Evolutionary conservation across 148 eudicot species (phyloP).

Genomic region (Rhododendron mucronatum): DNA sequence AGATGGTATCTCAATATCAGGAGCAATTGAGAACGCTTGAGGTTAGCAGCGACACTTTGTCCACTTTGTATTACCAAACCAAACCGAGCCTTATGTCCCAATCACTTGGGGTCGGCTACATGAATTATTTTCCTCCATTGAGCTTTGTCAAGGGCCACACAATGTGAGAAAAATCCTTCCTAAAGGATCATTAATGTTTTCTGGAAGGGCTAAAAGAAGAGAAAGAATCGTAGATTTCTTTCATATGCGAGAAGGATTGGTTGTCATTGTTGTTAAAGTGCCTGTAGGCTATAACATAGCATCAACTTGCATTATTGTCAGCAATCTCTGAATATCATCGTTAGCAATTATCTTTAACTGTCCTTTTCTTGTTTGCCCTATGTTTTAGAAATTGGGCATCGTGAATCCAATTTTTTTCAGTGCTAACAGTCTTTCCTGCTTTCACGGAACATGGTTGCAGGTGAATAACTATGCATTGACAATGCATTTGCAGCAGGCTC

Average conservation of each 20-base stretch:
- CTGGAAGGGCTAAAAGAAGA: background rate
- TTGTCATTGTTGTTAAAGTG: background rate
- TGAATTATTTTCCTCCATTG: too few relatives aligned
- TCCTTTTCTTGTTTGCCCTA: background rate
- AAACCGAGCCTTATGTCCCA: too few relatives aligned
- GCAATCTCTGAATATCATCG: background rate
- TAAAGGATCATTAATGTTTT: constrained; percentile 2
- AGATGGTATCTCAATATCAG: constrained; percentile 70
- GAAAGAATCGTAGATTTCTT: background rate
- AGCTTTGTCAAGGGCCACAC: too few relatives aligned
- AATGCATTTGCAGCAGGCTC: constrained; percentile 71
- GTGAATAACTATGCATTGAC: constrained; percentile 66
- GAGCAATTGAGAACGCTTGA: constrained; percentile 76
- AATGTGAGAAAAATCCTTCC: background rate
- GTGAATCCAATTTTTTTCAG: background rate
- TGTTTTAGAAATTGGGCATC: background rate
- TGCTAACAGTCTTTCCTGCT: background rate
- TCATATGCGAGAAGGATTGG: background rate
- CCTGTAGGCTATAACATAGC: background rate
- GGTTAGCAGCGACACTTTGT: constrained; percentile 29
- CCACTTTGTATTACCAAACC: background rate
- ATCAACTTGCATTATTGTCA: background rate
- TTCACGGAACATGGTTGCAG: constrained; percentile 28
- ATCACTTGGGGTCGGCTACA: too few relatives aligned
- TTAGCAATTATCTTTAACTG: background rate